phyloP scores from a whole-genome alignment of 2,329 filamentous ascomycete species.

The Thelonectria discophora region DNA sequence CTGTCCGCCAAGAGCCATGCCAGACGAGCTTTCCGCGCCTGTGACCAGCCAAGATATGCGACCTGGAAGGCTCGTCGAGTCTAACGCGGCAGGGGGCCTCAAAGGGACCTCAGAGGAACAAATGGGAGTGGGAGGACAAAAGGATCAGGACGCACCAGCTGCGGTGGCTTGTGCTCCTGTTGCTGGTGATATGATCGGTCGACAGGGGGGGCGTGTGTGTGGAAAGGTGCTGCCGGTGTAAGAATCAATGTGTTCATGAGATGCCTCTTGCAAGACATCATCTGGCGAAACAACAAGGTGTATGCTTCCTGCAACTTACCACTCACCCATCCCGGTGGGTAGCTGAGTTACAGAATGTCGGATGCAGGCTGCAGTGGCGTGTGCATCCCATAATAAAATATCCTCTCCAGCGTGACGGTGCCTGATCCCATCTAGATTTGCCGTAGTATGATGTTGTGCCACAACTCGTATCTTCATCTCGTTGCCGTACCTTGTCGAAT shows the following conservation, averaged over 20 bases:
- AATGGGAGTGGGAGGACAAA: neutral
- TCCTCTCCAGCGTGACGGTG: constrained; percentile 9
- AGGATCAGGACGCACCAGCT: neutral
- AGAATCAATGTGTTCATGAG: neutral
- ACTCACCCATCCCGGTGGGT: neutral
- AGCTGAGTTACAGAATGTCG: neutral
- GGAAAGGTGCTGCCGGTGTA: neutral
- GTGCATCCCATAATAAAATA: neutral
- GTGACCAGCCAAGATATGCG: constrained; percentile 3
- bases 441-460: constrained; percentile 14
- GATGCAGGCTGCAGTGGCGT: constrained; percentile 7
- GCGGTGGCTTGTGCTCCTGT: constrained; percentile 7
- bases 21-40: constrained; percentile 14
- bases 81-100: neutral
- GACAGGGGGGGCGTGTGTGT: neutral
- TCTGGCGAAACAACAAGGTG: neutral
- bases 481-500: constrained; percentile 24
- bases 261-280: neutral
- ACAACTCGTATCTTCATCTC: constrained; percentile 16
- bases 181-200: neutral
- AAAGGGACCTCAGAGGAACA: neutral
- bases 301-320: neutral
- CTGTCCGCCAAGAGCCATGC: constrained; percentile 17
- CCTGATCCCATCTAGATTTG: constrained; percentile 16
- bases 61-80: neutral